These are phyloP conservation scores for Mucor saturninus DNA, from an alignment of 371 early-diverging fungal species.

Conservation along the genomic window DNA sequence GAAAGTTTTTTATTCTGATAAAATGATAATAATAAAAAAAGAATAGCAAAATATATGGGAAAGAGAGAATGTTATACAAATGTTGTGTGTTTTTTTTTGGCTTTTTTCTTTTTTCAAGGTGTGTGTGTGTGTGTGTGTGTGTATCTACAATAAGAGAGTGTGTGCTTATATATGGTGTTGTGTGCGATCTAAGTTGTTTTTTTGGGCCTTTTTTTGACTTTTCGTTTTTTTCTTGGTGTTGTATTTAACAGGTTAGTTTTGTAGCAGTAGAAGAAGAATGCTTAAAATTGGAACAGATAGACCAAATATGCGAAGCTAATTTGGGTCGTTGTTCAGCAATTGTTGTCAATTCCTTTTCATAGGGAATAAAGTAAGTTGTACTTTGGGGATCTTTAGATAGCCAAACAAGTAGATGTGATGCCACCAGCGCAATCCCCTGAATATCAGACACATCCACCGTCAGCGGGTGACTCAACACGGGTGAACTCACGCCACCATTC, in stretches of 20 bases:
- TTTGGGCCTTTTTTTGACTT: no score
- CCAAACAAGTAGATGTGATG: slow-evolving; percentile 68
- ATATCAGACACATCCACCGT: slow-evolving; percentile 23
- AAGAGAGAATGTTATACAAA: neutral
- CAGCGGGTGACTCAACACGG: neutral
- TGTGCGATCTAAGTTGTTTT: no score
- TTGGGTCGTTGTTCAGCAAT: slow-evolving; percentile 45
- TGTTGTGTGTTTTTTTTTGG: neutral
- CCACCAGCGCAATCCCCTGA: slow-evolving; percentile 71
- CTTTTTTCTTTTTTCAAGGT: slow-evolving; percentile 6
- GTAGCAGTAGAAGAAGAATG: neutral
- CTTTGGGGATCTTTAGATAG: slow-evolving; percentile 63
- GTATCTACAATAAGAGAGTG: slow-evolving; percentile 12
- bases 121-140: neutral
- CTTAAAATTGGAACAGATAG: slow-evolving; percentile 29
- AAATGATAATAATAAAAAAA: neutral
- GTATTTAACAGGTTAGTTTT: neutral
- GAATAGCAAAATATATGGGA: neutral
- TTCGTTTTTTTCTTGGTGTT: neutral
- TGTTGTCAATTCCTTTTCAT: slow-evolving; percentile 53
- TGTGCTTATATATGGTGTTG: neutral
- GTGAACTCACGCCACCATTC: no score
- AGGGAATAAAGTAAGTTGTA: slow-evolving; percentile 63
- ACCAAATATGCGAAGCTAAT: slow-evolving; percentile 35
- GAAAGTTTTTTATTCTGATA: neutral